Conservation (phyloP, 495 filamentous ascomycete species). For the Aspergillus homomorphus region DNA sequence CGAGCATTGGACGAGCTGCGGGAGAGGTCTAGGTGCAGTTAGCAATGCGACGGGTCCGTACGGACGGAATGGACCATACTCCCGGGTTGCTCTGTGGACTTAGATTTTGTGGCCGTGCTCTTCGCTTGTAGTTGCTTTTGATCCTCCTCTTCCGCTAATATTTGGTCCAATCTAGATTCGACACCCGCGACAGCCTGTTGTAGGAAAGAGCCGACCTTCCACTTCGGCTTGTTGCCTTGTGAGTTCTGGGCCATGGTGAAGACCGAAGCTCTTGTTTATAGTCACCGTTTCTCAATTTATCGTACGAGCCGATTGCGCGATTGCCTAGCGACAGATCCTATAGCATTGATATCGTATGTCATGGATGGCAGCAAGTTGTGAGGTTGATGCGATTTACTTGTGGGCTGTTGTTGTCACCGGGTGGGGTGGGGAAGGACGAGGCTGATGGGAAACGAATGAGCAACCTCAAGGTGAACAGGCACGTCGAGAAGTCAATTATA, state of each 20-base stretch:
- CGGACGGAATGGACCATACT: slow-evolving; percentile 17
- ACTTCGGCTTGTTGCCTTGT: slow-evolving; percentile 37
- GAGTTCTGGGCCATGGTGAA: slow-evolving; percentile 40
- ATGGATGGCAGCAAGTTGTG: slow-evolving; percentile 19
- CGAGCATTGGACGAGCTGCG: slow-evolving; percentile 48
- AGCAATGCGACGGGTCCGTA: slow-evolving; percentile 13
- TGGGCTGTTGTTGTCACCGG: slow-evolving; percentile 17
- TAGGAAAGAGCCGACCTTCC: slow-evolving; percentile 69
- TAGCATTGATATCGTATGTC: slow-evolving; percentile 13
- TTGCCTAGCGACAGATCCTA: neutral
- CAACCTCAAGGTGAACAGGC: slow-evolving; percentile 3
- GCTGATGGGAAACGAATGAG: slow-evolving; percentile 3
- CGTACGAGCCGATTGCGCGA: neutral
- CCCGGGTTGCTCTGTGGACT: slow-evolving; percentile 20
- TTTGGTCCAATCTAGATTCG: slow-evolving; percentile 88
- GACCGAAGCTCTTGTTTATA: neutral
- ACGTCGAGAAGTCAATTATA: neutral
- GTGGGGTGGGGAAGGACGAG: slow-evolving; percentile 7
- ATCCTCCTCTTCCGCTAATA: slow-evolving; percentile 75
- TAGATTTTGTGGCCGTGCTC: slow-evolving; percentile 22
- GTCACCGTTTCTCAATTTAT: neutral
- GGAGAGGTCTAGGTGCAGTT: slow-evolving; percentile 44
- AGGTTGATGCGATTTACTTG: slow-evolving; percentile 22
- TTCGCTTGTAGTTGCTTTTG: slow-evolving; percentile 27
- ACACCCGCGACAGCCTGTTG: slow-evolving; percentile 91